Base-by-base conservation (phyloP, 164 flowering plant genomes). In the Chimonanthus salicifolius region DNA sequence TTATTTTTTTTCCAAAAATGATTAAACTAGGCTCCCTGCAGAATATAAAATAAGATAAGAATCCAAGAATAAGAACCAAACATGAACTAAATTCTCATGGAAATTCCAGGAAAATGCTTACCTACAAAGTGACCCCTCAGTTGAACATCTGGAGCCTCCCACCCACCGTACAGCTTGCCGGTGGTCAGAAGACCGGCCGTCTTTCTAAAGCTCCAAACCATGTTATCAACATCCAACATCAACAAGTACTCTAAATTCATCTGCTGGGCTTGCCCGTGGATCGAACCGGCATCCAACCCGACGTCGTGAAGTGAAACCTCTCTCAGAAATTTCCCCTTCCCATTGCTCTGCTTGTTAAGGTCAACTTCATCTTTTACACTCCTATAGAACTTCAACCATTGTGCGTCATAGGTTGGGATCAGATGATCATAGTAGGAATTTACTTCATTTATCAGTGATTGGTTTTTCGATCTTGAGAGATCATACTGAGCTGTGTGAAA, bases 51-150 rank as follows among this genome's bases (percentile, higher is more conserved):
- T 43, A 5, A 44, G 4, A 66, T 45, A 47, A 44, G 21, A 13
- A 13, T 16, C 68, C 16, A 66, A 66, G n/a, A 45, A 5, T 45
- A 47, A 15, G 6, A 66, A 45, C 9, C 67, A 66, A 66, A 45
- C 47, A 45, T 33, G 16, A 18, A 66, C 5, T 6, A 66, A 45
- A 66, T 20, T 20, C 21, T 20, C 21, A 21, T 0, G 43, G 9
- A 18, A 20, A 63, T 6, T 7, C 15, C 11, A 13, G 6, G 2
- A 33, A 43, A 2, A 7, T 11, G 65, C 69, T 49, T 4, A 90
- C 98, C 98, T 21, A 92, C 97, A 79, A 95, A 95, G 82, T 95
- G 99, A 43, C 99, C 99, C 0, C 99, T 91, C 77, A 95, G 97
- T 85, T 95, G 93, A 13, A 1, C 5, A 21, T 33, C 48, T 0